Evolutionary conservation across 768 basidiomycete genomes (phyloP).

Genomic region (Boletus rubescentipes): DNA sequence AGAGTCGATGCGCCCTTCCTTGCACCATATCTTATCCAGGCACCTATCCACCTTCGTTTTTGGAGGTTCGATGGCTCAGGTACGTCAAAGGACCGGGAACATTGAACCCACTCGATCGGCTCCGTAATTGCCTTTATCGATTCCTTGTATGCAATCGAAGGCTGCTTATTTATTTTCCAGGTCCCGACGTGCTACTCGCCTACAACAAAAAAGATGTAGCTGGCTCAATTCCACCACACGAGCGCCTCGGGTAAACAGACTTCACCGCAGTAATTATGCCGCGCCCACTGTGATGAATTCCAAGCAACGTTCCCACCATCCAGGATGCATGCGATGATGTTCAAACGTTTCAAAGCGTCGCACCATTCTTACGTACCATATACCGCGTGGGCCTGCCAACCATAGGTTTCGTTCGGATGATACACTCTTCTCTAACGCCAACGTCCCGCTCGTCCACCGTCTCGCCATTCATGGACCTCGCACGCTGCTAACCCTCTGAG

Average conservation of each 20-base stretch:
- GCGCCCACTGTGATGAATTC: neutral
- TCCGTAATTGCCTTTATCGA: neutral
- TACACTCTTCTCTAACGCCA: conserved; percentile 3
- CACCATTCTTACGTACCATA: conserved; percentile 6
- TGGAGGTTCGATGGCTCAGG: neutral
- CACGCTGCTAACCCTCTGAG: no score
- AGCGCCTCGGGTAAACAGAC: neutral
- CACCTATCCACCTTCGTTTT: neutral
- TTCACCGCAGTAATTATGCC: neutral
- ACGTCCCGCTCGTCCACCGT: conserved; percentile 10
- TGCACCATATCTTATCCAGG: neutral
- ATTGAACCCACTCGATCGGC: neutral
- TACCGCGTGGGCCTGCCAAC: neutral
- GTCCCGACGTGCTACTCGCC: neutral
- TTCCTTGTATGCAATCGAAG: neutral
- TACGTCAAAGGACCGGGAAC: neutral
- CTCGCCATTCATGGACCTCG: neutral
- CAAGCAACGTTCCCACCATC: neutral
- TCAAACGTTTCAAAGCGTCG: neutral
- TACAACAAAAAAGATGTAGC: neutral
- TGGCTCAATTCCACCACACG: neutral
- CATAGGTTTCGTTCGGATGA: neutral
- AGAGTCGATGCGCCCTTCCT: neutral
- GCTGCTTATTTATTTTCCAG: neutral
- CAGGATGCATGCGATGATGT: neutral